Conservation (phyloP, 345 rosid genomes). For the Camelina sativa region DNA sequence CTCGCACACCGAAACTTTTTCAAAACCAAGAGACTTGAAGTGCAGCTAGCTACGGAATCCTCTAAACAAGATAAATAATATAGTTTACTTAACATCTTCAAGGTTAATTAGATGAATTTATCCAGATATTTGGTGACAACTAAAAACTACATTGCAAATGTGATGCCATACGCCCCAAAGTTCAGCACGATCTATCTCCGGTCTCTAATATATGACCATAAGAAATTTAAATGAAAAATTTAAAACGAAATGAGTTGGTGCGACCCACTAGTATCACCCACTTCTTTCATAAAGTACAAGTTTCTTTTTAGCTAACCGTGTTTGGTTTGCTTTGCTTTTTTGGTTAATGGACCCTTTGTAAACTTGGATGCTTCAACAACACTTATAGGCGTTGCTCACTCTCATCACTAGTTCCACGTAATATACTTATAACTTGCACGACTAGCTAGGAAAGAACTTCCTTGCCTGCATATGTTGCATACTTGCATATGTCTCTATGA, state of each 20-base stretch:
- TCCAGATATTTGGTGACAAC: background rate
- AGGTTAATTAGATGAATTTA: background rate
- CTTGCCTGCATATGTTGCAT: background rate
- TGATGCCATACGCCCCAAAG: background rate
- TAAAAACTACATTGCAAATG: constrained; percentile 6
- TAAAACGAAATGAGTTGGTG: constrained; percentile 24
- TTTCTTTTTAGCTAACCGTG: constrained; percentile 31
- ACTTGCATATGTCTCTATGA: background rate
- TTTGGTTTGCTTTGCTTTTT: constrained; percentile 37
- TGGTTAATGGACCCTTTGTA: constrained; percentile 36
- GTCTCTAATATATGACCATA: constrained; percentile 14
- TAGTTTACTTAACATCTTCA: too few relatives aligned
- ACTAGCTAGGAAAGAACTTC: background rate
- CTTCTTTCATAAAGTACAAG: constrained; percentile 35
- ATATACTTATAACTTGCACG: background rate
- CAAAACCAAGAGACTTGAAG: background rate
- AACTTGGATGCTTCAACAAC: constrained; percentile 38
- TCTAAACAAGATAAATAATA: background rate
- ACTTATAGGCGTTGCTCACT: constrained; percentile 23
- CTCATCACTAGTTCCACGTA: constrained; percentile 25
- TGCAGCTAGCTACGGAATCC: background rate
- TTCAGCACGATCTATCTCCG: background rate
- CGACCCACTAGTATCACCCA: constrained; percentile 40
- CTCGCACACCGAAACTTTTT: background rate
- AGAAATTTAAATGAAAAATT: background rate